phyloP scores from a whole-genome alignment of 2,329 filamentous ascomycete species.

The Calonectria montana region DNA sequence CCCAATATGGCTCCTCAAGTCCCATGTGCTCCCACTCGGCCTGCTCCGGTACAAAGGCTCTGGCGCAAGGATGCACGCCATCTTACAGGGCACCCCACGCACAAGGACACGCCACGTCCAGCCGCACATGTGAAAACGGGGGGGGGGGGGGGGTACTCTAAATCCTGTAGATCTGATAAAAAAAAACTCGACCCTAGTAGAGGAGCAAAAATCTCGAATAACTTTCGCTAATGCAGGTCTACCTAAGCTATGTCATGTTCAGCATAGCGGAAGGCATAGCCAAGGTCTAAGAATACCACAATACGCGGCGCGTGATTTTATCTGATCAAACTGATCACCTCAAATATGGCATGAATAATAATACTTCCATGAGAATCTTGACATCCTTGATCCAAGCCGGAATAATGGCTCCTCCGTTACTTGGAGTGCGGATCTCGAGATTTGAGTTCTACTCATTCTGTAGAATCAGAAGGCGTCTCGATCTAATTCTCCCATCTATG shows the following conservation, averaged over 20 bases:
- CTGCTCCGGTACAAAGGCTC: slow-evolving; percentile 6
- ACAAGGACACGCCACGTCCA: slow-evolving; percentile 6
- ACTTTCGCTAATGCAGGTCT: background rate
- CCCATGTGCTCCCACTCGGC: slow-evolving; percentile 13
- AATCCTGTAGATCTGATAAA: slow-evolving; percentile 20
- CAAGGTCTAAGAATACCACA: background rate
- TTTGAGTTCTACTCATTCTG: too few relatives aligned
- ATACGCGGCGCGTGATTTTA: background rate
- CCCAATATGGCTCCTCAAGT: background rate
- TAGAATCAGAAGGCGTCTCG: background rate
- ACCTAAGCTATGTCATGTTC: background rate
- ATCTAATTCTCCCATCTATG: background rate
- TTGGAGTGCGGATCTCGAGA: background rate
- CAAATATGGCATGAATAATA: background rate
- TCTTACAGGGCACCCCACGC: slow-evolving; percentile 9
- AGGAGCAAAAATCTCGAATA: background rate
- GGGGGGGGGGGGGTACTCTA: background rate
- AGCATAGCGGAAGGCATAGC: background rate
- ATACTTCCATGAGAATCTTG: background rate
- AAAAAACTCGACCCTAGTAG: background rate
- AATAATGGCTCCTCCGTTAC: background rate
- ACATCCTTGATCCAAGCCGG: background rate
- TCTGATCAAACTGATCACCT: background rate
- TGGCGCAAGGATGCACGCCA: slow-evolving; percentile 8
- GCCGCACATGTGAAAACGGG: slow-evolving; percentile 3